These are phyloP conservation scores for Verticillium zaregamsianum DNA, from an alignment of 2,329 filamentous ascomycete species.

Conservation along the genomic window DNA sequence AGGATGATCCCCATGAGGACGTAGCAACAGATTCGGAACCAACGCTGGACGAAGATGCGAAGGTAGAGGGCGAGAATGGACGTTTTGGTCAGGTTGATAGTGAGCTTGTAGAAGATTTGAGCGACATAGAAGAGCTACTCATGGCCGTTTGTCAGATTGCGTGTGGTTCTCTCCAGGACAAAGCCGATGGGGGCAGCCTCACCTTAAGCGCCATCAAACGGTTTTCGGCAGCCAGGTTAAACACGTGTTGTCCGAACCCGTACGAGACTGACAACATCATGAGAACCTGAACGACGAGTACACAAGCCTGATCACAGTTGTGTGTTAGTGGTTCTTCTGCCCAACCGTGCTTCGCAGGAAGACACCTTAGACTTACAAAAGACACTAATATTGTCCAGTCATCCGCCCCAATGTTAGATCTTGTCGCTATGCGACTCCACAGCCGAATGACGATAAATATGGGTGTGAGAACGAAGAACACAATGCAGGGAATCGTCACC, in stretches of 20 bases:
- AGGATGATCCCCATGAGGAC: constrained; percentile 36
- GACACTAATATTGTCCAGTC: constrained; percentile 38
- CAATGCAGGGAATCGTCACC: constrained; percentile 32
- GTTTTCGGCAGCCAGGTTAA: constrained; percentile 26
- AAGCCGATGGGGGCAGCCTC: constrained; percentile 29
- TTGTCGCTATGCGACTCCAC: constrained; percentile 32
- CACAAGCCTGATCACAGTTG: constrained; percentile 24
- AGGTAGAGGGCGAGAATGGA: constrained; percentile 51
- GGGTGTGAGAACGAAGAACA: constrained; percentile 38
- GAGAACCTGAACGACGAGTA: constrained; percentile 27
- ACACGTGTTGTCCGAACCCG: constrained; percentile 38
- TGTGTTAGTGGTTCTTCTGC: constrained; percentile 3
- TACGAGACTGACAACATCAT: constrained; percentile 37
- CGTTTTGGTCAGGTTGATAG: constrained; percentile 48
- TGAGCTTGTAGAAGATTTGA: constrained; percentile 51
- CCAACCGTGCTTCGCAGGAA: background rate
- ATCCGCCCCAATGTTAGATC: constrained; percentile 33
- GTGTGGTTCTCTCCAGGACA: constrained; percentile 9
- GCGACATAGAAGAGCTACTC: constrained; percentile 44
- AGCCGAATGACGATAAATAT: constrained; percentile 34
- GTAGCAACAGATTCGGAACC: constrained; percentile 40
- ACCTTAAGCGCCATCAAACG: constrained; percentile 32
- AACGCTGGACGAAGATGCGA: constrained; percentile 41
- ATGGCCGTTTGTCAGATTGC: background rate
- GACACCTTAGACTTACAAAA: constrained; percentile 24